Conservation (phyloP, 352 stramenopile species). For the Globisporangium barbulae region DNA sequence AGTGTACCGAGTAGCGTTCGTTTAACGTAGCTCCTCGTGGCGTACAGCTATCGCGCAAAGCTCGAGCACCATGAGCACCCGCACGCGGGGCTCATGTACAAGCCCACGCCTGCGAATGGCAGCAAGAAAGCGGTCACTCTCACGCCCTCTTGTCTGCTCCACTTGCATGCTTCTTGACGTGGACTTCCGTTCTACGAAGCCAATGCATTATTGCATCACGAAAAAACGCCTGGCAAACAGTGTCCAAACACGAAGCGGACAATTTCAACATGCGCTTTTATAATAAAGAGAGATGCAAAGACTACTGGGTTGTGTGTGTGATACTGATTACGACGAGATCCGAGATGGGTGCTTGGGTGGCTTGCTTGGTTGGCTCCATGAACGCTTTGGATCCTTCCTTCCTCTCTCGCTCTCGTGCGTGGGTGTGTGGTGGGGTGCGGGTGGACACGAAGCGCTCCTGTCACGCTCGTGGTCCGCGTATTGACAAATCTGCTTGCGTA, state of each 20-base stretch:
- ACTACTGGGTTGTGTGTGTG: not conserved
- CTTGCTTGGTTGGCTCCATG: not conserved
- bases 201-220: no score
- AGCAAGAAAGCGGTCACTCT: no score
- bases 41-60: no score
- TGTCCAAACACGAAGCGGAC: not conserved
- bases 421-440: not conserved
- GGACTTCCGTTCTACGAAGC: no score
- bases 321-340: not conserved
- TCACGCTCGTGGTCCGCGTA: not conserved
- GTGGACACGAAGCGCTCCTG: not conserved
- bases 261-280: conserved; percentile 7
- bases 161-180: no score
- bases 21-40: no score
- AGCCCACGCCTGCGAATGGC: no score
- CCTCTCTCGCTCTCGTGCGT: not conserved
- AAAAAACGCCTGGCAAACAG: not conserved
- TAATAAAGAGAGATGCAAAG: conserved; percentile 14
- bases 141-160: no score
- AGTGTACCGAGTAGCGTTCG: no score
- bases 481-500: not conserved
- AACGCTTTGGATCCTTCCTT: not conserved
- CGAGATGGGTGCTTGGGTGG: not conserved
- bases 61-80: no score
- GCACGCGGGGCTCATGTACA: no score